Evolutionary conservation across 208 protist genomes (phyloP).

Genomic region (Leishmania tarentolae): DNA sequence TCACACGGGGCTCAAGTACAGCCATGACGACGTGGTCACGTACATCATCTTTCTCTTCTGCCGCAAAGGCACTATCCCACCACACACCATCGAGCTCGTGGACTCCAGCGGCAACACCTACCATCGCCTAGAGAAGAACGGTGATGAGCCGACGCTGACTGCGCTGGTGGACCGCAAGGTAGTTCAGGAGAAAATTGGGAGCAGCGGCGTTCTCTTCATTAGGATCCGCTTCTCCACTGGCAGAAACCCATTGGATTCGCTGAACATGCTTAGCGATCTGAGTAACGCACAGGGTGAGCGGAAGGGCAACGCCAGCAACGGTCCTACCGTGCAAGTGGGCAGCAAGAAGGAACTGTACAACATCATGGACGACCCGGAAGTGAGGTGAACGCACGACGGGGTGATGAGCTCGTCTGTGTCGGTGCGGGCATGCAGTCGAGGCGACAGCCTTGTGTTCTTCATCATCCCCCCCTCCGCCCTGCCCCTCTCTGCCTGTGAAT

Average conservation of each 20-base stretch:
- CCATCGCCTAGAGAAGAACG: conserved; percentile 39
- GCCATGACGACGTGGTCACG: conserved; percentile 40
- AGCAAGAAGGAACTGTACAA: conserved; percentile 61
- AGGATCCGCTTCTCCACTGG: conserved; percentile 43
- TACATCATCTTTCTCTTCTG: conserved; percentile 82
- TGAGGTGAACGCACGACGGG: background rate
- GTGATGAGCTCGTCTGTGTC: background rate
- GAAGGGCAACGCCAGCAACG: background rate
- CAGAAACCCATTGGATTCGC: conserved; percentile 63
- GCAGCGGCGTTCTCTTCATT: conserved; percentile 45
- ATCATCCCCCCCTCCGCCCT: too few species aligned
- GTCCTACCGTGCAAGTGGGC: conserved; percentile 34
- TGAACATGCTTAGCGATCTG: conserved; percentile 36
- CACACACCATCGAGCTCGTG: conserved; percentile 76
- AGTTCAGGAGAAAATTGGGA: conserved; percentile 40
- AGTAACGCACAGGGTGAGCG: background rate
- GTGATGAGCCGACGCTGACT: conserved; percentile 43
- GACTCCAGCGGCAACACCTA: conserved; percentile 43
- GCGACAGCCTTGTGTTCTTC: background rate
- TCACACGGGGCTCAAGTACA: conserved; percentile 36
- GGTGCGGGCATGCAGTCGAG: background rate
- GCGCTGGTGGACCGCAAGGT: conserved; percentile 47
- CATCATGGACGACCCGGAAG: conserved; percentile 48
- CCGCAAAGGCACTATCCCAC: conserved; percentile 60
- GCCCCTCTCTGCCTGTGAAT: background rate